Conservation (phyloP, 345 rosid genomes). For the Cardiospermum halicacabum region DNA sequence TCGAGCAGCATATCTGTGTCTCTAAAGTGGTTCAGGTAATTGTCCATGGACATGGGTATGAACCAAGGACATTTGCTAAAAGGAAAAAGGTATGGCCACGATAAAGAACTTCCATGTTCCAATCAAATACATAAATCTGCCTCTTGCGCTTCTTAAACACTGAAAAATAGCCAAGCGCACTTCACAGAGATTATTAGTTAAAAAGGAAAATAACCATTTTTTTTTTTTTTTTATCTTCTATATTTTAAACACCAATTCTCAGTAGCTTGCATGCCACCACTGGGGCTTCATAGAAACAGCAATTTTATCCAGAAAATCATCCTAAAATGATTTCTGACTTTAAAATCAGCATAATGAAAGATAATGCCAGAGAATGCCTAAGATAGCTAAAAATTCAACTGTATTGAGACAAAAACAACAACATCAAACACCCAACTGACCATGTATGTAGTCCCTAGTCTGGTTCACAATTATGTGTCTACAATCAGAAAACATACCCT, state of each 20-base stretch:
- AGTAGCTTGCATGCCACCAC: not conserved
- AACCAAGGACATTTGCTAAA: not conserved
- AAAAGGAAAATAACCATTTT: not conserved
- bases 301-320: not conserved
- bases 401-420: not conserved
- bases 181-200: not conserved
- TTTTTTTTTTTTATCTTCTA: no score
- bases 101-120: not conserved
- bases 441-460: not conserved
- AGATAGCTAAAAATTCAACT: not conserved
- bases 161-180: not conserved
- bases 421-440: not conserved
- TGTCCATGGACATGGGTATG: not conserved
- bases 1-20: not conserved
- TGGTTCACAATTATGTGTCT: not conserved
- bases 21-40: not conserved
- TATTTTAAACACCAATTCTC: no score
- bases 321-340: not conserved
- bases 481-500: not conserved
- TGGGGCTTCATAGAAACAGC: not conserved
- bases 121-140: not conserved
- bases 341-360: not conserved
- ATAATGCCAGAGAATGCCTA: not conserved
- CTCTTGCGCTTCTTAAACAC: not conserved
- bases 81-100: not conserved